Percentiles rank a stretch among this genome's conserved stretches.
phyloP scores from a whole-genome alignment of 2,329 filamentous ascomycete genomes.

The Alternaria ventricosa region DNA sequence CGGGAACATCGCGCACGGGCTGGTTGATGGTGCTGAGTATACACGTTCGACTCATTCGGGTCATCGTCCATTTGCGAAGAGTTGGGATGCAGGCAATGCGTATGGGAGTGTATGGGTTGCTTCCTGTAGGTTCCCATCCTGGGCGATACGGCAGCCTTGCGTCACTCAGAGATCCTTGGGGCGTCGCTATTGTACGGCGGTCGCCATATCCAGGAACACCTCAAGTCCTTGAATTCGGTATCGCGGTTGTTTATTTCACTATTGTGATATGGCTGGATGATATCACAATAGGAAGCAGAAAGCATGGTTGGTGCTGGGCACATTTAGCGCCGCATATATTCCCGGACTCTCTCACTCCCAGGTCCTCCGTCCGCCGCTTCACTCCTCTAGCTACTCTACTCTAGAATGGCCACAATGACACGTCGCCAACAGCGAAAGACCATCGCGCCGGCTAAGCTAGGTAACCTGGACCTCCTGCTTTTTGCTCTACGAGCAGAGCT shows the following conservation, averaged over 20 bases:
- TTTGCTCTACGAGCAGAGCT: conserved; percentile 15
- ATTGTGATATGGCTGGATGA: not conserved
- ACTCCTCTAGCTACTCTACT: not conserved
- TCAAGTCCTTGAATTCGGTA: no score
- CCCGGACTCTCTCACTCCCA: no score
- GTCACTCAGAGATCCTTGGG: not conserved
- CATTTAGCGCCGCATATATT: not conserved
- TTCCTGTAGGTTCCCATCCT: not conserved
- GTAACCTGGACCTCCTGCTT: conserved; percentile 8
- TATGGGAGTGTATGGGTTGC: not conserved
- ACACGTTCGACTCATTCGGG: conserved; percentile 57
- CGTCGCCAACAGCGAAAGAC: not conserved
- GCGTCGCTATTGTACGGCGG: not conserved
- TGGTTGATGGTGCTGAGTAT: conserved; percentile 64
- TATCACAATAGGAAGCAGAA: not conserved
- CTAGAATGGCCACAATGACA: not conserved
- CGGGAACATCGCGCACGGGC: conserved; percentile 53
- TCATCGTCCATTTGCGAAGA: conserved; percentile 62
- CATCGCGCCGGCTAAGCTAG: fast-evolving
- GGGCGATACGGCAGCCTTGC: not conserved
- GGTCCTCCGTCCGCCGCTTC: not conserved
- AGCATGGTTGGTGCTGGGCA: no score
- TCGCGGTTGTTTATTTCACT: not conserved
- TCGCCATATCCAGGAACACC: not conserved
- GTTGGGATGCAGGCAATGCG: conserved; percentile 18